Evolutionary conservation across 306 rosid genomes (phyloP).

Genomic region (Gynostemma pentaphyllum): DNA sequence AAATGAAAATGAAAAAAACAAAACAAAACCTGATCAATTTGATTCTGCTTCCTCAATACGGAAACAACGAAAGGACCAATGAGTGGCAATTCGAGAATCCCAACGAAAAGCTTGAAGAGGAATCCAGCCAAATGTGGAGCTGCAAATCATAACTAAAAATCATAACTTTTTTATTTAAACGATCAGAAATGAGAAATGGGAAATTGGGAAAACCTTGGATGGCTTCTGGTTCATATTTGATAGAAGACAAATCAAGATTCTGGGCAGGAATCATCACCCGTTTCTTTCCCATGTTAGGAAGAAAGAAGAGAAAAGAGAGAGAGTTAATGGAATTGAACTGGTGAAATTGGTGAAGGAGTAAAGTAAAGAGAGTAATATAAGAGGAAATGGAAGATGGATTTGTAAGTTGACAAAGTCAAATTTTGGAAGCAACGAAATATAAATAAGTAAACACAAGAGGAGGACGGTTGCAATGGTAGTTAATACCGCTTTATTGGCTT

Average conservation of each 20-base stretch:
- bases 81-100: conserved; percentile 47
- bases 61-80: conserved; percentile 47
- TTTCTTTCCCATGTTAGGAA: conserved; percentile 50
- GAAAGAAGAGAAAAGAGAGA: neutral
- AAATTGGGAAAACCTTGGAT: conserved; percentile 33
- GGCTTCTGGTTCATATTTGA: conserved; percentile 38
- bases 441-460: too few relatives aligned
- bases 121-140: conserved; percentile 92
- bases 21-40: conserved; percentile 46
- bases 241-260: conserved; percentile 50
- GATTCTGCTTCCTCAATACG: conserved; percentile 54
- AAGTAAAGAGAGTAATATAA: neutral
- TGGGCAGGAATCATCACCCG: conserved; percentile 52
- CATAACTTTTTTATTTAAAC: neutral
- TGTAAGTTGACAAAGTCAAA: neutral
- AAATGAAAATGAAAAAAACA: neutral
- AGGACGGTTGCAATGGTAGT: neutral
- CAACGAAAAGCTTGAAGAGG: conserved; percentile 44
- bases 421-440: neutral
- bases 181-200: neutral
- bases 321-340: neutral
- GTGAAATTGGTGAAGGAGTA: neutral
- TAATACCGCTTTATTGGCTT: too few relatives aligned
- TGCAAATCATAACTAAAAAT: conserved; percentile 18
- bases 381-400: neutral